These are phyloP conservation scores for Neonectria ditissima DNA, from an alignment of 2,329 filamentous ascomycete genomes.

Conservation along the genomic window DNA sequence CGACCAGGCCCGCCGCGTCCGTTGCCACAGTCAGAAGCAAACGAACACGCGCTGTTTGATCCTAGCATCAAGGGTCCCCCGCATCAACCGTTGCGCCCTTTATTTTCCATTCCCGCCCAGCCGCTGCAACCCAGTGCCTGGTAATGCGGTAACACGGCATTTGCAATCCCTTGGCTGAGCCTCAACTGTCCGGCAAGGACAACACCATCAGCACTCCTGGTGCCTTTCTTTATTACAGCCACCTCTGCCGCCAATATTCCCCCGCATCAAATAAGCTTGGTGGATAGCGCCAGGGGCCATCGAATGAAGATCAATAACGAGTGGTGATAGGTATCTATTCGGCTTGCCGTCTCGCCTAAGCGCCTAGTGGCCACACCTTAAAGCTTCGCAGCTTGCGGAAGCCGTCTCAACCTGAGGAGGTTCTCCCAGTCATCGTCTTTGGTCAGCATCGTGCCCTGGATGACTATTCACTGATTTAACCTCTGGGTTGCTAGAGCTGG, in stretches of 20 bases:
- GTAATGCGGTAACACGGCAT: not conserved
- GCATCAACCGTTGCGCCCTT: constrained; percentile 17
- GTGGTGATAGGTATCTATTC: too few relatives aligned
- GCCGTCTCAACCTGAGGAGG: constrained; percentile 1
- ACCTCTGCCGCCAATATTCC: not conserved
- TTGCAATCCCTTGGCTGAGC: not conserved
- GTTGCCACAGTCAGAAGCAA: constrained; percentile 9
- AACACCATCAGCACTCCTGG: not conserved
- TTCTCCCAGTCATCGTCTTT: not conserved
- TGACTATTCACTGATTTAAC: too few relatives aligned
- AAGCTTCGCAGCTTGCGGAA: constrained; percentile 8
- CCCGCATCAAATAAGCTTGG: not conserved
- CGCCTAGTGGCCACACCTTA: constrained; percentile 3
- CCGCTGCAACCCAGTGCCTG: not conserved
- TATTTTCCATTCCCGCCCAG: constrained; percentile 18
- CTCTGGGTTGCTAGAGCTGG: not conserved
- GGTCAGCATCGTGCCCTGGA: not conserved
- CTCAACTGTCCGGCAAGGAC: not conserved
- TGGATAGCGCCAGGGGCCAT: too few relatives aligned
- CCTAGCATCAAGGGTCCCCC: too few relatives aligned
- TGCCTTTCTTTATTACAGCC: too few relatives aligned
- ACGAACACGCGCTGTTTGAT: not conserved
- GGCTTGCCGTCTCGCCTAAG: not conserved
- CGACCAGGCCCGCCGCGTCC: not conserved
- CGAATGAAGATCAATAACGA: too few relatives aligned